These are phyloP conservation scores for Mucor velutinosus DNA, from an alignment of 371 early-diverging fungal species.

Conservation along the genomic window DNA sequence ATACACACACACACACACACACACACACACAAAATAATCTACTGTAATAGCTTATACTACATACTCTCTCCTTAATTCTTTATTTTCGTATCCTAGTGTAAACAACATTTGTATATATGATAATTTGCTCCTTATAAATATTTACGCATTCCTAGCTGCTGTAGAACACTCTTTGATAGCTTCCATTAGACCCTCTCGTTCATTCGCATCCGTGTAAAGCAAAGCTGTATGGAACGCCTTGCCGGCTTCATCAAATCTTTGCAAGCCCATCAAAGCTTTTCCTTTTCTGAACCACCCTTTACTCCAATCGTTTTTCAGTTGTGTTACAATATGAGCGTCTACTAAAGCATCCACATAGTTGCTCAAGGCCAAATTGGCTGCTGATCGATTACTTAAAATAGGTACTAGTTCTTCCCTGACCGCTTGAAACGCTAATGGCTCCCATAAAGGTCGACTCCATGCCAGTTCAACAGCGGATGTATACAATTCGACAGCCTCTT, in stretches of 20 bases:
- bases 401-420: conserved; percentile 69
- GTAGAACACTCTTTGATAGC: conserved; percentile 28
- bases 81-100: not conserved
- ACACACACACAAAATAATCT: not conserved
- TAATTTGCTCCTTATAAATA: conserved; percentile 1
- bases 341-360: conserved; percentile 71
- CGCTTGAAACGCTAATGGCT: conserved; percentile 56
- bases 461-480: conserved; percentile 67
- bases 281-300: conserved; percentile 82
- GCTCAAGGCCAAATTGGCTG: conserved; percentile 61
- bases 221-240: conserved; percentile 64
- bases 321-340: conserved; percentile 71
- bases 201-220: conserved; percentile 61
- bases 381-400: conserved; percentile 71
- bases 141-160: conserved; percentile 13
- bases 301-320: conserved; percentile 70
- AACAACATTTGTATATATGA: not conserved
- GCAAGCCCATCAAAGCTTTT: conserved; percentile 66
- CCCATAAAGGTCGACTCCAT: conserved; percentile 75
- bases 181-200: conserved; percentile 41
- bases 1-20: not conserved
- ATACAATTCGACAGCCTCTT: conserved; percentile 69
- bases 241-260: conserved; percentile 63
- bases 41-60: not conserved
- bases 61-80: not conserved